Evolutionary conservation across 2,329 filamentous ascomycete genomes (phyloP), one percentile per base, ranked within the genome.

Genomic region (Colletotrichum truncatum): DNA sequence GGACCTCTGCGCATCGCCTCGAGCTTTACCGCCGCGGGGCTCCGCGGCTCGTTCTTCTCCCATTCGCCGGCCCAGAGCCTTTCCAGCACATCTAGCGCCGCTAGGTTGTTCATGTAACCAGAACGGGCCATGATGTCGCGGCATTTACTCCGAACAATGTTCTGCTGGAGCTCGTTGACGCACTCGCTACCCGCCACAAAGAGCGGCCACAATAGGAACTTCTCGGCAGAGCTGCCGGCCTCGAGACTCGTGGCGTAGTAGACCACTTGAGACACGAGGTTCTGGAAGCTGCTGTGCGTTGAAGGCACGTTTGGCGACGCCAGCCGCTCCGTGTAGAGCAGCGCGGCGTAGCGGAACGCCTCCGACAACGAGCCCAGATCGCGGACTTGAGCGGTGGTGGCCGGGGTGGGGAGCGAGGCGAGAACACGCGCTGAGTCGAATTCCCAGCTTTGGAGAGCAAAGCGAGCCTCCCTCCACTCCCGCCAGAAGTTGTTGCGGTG

Each of bases 81-180:
- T 81, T 98, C 94, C 41, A 98, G 80, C 4, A 97, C 89, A 72
- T 96, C 92, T 25, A 98, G 84, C 7, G 92, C 93, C 6, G 92
- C 91, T 39, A 97, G 85, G 75, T 97, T 98, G 79, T 97, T 98
- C 84, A 94, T 93, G 79, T 98, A 98, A 1, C 94, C 94, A 57
- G 92, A 95, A 69, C 95, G 91, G 28, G 89, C 87, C 84, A 95
- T 94, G 69, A 98, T 95, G 73, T 95, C 93, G 45, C 90, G 85
- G 79, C 93, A 97, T 71, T 94, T 91, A 69, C 88, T 85, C 56
- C 94, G 89, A 55, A 98, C 91, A 64, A 94, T 88, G 62, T 88
- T 87, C 68, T 94, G 91, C 73, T 97, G 92, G 53, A 89, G 82
- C 72, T 92, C 89, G 69, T 93, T 91, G 68, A 96, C 91, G 72